These are phyloP conservation scores for Priceomyces fermenticarens DNA, from an alignment of 805 yeast species.

Conservation along the genomic window DNA sequence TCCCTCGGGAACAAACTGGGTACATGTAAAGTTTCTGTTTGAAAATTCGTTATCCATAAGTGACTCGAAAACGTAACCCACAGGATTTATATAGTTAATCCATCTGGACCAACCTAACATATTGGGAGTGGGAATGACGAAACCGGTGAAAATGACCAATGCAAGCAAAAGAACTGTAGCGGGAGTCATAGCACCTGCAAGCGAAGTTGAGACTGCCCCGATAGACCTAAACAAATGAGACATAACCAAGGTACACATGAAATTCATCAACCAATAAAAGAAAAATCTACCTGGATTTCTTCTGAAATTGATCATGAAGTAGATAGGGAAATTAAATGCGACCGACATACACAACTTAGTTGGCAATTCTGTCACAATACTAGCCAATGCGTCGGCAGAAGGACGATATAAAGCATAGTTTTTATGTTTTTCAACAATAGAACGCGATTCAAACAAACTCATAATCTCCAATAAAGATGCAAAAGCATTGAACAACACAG, in stretches of 20 bases:
- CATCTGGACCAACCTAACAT: constrained; percentile 67
- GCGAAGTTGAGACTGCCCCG: constrained; percentile 40
- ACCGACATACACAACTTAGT: constrained; percentile 42
- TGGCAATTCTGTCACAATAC: constrained; percentile 61
- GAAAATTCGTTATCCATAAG: constrained; percentile 66
- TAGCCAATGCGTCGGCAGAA: constrained; percentile 67
- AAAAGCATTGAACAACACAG: constrained; percentile 59
- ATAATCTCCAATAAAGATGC: constrained; percentile 59
- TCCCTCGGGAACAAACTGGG: constrained; percentile 59
- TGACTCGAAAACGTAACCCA: constrained; percentile 49
- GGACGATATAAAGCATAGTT: constrained; percentile 71
- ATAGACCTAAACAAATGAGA: constrained; percentile 40
- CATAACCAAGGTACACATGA: constrained; percentile 35
- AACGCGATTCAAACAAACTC: constrained; percentile 56
- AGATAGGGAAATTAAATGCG: constrained; percentile 28
- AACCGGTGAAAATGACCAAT: constrained; percentile 54
- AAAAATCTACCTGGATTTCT: constrained; percentile 36
- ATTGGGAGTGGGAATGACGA: constrained; percentile 38
- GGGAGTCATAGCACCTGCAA: constrained; percentile 44
- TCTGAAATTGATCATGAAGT: constrained; percentile 50
- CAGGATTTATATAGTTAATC: constrained; percentile 43
- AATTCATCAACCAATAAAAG: constrained; percentile 32
- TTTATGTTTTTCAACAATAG: constrained; percentile 69
- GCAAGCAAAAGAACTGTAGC: constrained; percentile 46
- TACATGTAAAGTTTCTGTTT: constrained; percentile 53